Percentiles rank a stretch among this genome's conserved stretches.
phyloP scores from a whole-genome alignment of 1,139 yeast genomes.

The Hyphopichia buzzinii region DNA sequence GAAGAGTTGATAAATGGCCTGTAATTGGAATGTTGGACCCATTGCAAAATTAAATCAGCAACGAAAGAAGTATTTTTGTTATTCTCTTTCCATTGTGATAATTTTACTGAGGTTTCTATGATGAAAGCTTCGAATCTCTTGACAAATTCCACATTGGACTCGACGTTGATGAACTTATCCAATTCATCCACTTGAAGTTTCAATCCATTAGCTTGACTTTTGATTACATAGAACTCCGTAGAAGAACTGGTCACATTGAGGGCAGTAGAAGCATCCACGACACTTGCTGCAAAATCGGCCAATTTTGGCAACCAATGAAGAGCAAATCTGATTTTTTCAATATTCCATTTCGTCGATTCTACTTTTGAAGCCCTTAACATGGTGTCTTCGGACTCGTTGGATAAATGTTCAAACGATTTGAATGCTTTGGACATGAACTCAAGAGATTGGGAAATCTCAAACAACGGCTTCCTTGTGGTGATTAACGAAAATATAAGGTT shows the following conservation, averaged over 20 bases:
- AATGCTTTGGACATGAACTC: slow-evolving; percentile 10
- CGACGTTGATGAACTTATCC: slow-evolving; percentile 14
- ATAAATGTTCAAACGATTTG: slow-evolving; percentile 15
- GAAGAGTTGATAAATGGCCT: slow-evolving; percentile 21
- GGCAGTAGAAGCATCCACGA: slow-evolving; percentile 18
- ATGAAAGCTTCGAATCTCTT: slow-evolving; percentile 18
- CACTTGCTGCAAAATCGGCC: slow-evolving; percentile 45
- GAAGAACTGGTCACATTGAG: slow-evolving; percentile 11
- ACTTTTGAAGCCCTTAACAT: slow-evolving; percentile 14
- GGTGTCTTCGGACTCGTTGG: slow-evolving; percentile 12
- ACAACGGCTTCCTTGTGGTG: slow-evolving; percentile 48
- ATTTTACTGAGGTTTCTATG: slow-evolving; percentile 15
- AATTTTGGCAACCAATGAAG: slow-evolving; percentile 48
- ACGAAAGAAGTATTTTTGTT: slow-evolving; percentile 39
- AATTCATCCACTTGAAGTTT: slow-evolving; percentile 7
- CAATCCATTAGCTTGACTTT: slow-evolving; percentile 16
- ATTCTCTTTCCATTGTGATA: slow-evolving; percentile 27
- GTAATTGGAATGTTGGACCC: slow-evolving; percentile 25
- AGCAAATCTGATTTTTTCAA: slow-evolving; percentile 15
- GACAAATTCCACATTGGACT: slow-evolving; percentile 14
- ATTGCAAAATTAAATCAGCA: slow-evolving; percentile 42
- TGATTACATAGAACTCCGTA: slow-evolving; percentile 20
- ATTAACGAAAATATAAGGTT: slow-evolving; percentile 59
- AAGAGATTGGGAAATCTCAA: slow-evolving; percentile 23
- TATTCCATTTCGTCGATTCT: slow-evolving; percentile 17